These are phyloP conservation scores for Sporisorium exsertum DNA, from an alignment of 1,284 basidiomycete species.

Conservation along the genomic window DNA sequence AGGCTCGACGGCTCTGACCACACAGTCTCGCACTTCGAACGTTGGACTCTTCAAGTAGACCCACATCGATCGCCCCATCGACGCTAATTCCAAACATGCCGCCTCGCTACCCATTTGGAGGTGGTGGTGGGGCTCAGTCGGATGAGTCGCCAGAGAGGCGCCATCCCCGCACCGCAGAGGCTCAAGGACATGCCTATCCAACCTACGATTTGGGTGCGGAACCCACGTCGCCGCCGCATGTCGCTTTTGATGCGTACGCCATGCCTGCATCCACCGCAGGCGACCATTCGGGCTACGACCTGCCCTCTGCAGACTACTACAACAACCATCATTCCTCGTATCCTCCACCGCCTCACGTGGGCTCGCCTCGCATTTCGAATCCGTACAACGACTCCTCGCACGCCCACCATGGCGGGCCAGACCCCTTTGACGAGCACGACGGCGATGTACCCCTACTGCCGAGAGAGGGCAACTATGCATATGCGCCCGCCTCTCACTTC, in stretches of 20 bases:
- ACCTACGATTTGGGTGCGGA: conserved; percentile 53
- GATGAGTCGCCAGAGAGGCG: conserved; percentile 22
- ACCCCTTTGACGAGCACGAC: conserved; percentile 42
- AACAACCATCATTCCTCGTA: conserved; percentile 19
- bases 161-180: conserved; percentile 27
- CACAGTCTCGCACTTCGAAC: neutral
- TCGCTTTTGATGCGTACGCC: conserved; percentile 38
- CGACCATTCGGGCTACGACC: conserved; percentile 42
- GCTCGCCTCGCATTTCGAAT: conserved; percentile 39
- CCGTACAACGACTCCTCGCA: conserved; percentile 35
- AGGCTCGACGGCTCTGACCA: neutral
- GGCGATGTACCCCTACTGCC: conserved; percentile 56
- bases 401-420: conserved; percentile 19
- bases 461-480: conserved; percentile 48
- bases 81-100: conserved; percentile 19
- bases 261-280: conserved; percentile 30
- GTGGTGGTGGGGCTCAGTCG: conserved; percentile 19
- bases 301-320: conserved; percentile 46
- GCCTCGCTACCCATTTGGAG: conserved; percentile 37
- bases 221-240: conserved; percentile 33
- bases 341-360: conserved; percentile 15
- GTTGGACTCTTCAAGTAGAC: neutral
- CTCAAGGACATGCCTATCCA: conserved; percentile 38
- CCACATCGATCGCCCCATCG: conserved; percentile 25
- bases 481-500: conserved; percentile 61